Conservation (phyloP, 1,284 basidiomycete genomes). For the Rhodotorula sp. region DNA sequence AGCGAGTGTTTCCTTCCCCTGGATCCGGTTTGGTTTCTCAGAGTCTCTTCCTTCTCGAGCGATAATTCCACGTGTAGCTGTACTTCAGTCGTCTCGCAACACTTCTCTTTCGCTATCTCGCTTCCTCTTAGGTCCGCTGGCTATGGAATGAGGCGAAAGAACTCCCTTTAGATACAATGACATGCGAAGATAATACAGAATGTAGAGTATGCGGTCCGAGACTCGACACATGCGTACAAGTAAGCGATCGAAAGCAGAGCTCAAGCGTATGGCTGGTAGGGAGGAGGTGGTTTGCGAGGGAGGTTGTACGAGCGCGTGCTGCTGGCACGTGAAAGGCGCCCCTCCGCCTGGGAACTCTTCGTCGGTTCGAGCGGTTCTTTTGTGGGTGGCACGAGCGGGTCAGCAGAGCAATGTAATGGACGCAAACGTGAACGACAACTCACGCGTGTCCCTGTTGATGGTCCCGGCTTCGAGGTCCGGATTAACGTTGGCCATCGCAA, state of each 20-base stretch:
- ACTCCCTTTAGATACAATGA: background rate
- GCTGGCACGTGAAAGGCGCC: background rate
- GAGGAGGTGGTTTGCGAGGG: slow-evolving; percentile 11
- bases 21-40: no score
- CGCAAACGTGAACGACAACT: background rate
- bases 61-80: background rate
- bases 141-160: background rate
- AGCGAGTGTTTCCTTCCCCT: background rate
- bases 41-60: no score
- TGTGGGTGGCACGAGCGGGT: fast-evolving
- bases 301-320: background rate
- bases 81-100: background rate
- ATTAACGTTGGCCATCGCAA: no score
- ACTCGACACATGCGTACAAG: no score
- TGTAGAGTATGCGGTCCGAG: background rate
- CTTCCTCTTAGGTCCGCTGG: background rate
- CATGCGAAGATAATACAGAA: background rate
- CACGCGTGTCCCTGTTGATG: background rate
- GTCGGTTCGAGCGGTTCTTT: background rate
- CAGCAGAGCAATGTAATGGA: background rate
- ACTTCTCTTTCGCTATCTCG: background rate
- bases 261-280: background rate
- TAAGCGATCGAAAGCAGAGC: background rate
- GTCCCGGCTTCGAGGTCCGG: background rate
- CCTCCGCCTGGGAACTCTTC: background rate